Base-by-base conservation (phyloP, 805 yeast genomes). In the Starmerella sirachaensis region DNA sequence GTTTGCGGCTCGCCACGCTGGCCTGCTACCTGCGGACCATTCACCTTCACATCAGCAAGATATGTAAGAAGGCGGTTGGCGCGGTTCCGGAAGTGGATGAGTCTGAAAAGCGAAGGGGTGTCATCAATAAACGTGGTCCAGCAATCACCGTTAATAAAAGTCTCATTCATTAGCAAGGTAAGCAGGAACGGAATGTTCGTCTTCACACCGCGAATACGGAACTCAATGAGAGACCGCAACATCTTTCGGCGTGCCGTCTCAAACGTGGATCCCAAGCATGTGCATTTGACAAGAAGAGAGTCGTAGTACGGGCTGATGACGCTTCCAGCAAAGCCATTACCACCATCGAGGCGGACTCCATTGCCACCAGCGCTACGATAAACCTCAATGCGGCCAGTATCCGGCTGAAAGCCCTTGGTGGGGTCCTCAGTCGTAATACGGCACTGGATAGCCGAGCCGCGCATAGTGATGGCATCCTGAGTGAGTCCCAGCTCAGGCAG, bases 111-210 rank as follows among this genome's bases (percentile, higher is more conserved):
- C 39, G 83, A 74, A 37, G 99, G 99, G 40, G 98, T 88, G 62
- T 91, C 99, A 60, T 88, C 98, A 56, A 88, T 91, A 55, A 88
- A 88, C 18, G 98, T 88, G 40, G 98, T 88, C 98, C 98, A 88
- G 66, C 95, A 91, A 49, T 72, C 68, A 56, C 95, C 94, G 33
- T 61, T 57, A 53, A 84, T 77, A 55, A 88, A 88, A 17, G 86
- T 81, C 39, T 80, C 88, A 61, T 91, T 77, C 44, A 96, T 91
- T 56, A 91, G 70, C 47, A 91, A 62, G 12, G 97, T 91, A 55
- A 91, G 69, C 62, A 91, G 66, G 70, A 91, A 91, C 22, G 98
- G 97, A 51, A 91, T 93, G 65, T 91, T 91, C 41, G 98, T 91
- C 70, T 91, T 91, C 54, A 91, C 98, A 60, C 99, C 99, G 69